A percentile compares a stretch with the other conserved stretches of the same genome.
Conservation (phyloP, 2,329 filamentous ascomycete genomes). For the Tolypocladium guangdongense region DNA sequence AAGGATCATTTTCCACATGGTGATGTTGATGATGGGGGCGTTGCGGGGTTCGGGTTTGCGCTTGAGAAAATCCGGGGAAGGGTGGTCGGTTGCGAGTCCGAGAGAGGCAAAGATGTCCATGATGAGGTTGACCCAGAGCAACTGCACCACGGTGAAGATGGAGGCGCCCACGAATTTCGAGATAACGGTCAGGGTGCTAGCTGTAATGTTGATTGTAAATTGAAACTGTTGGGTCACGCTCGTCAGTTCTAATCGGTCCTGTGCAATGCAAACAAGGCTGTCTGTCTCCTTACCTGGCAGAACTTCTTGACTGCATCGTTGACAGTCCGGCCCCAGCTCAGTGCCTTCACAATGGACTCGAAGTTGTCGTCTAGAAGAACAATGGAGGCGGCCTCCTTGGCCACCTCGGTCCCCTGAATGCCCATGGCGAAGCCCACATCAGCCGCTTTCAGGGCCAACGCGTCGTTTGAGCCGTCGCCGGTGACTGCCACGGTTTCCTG, state of each 20-base stretch:
- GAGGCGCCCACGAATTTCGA: constrained; percentile 45
- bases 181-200: constrained; percentile 52
- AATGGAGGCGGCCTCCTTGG: constrained; percentile 55
- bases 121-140: constrained; percentile 59
- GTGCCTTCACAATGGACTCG: constrained; percentile 49
- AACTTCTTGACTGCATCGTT: constrained; percentile 57
- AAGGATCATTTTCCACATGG: constrained; percentile 87
- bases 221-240: constrained; percentile 32
- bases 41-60: constrained; percentile 64
- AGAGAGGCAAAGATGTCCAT: constrained; percentile 61
- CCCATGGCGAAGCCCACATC: constrained; percentile 62
- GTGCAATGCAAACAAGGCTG: neutral
- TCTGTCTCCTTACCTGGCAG: constrained; percentile 35
- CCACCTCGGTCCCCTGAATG: constrained; percentile 54
- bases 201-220: constrained; percentile 60
- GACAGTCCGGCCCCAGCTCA: constrained; percentile 52
- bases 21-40: constrained; percentile 59
- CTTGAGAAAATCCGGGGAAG: constrained; percentile 43
- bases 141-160: constrained; percentile 51
- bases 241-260: neutral
- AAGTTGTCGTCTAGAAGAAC: constrained; percentile 58
- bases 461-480: constrained; percentile 57
- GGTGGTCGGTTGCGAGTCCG: constrained; percentile 50
- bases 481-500: constrained; percentile 58
- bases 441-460: constrained; percentile 52